Evolutionary conservation across 1,284 basidiomycete species (phyloP).

Genomic region (Microbotryum intermedium): DNA sequence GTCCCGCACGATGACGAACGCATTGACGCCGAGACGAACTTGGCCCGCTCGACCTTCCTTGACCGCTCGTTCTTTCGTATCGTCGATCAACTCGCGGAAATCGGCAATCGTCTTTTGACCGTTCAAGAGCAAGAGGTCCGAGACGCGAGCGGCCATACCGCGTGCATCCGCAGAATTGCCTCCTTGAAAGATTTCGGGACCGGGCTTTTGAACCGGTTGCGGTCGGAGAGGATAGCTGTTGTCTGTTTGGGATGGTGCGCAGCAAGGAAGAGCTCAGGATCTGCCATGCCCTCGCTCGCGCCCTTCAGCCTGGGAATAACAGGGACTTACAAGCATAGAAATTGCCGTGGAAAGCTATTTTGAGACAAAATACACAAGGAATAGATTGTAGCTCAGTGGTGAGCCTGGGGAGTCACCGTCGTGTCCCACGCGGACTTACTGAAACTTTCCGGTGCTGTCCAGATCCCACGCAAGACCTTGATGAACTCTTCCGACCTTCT

Average conservation of each 20-base stretch:
- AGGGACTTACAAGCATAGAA: constrained; percentile 1
- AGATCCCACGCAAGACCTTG: constrained; percentile 12
- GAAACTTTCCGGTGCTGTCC: constrained; percentile 10
- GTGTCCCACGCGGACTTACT: background rate
- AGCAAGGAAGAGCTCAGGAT: too few species aligned
- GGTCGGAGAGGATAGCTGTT: constrained; percentile 12
- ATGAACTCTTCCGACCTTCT: constrained; percentile 17
- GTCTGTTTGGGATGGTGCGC: background rate
- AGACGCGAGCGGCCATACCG: constrained; percentile 5
- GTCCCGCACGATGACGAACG: constrained; percentile 13
- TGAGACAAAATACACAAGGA: too few species aligned
- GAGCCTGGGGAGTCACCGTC: too few species aligned
- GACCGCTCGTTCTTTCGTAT: constrained; percentile 6
- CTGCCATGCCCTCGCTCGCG: too few species aligned
- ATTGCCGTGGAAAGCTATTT: constrained; percentile 5
- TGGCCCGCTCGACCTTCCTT: constrained; percentile 4
- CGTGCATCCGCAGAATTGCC: constrained; percentile 18
- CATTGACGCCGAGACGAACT: constrained; percentile 8
- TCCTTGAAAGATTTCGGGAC: constrained; percentile 16
- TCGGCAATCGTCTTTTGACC: constrained; percentile 13
- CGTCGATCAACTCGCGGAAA: constrained; percentile 7
- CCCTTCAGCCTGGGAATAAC: too few species aligned
- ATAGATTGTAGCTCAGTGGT: too few species aligned
- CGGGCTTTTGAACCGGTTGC: background rate
- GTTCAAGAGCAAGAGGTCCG: constrained; percentile 15